These are phyloP conservation scores for Pittosporum tobira DNA, from an alignment of 129 eudicot species.

Conservation along the genomic window DNA sequence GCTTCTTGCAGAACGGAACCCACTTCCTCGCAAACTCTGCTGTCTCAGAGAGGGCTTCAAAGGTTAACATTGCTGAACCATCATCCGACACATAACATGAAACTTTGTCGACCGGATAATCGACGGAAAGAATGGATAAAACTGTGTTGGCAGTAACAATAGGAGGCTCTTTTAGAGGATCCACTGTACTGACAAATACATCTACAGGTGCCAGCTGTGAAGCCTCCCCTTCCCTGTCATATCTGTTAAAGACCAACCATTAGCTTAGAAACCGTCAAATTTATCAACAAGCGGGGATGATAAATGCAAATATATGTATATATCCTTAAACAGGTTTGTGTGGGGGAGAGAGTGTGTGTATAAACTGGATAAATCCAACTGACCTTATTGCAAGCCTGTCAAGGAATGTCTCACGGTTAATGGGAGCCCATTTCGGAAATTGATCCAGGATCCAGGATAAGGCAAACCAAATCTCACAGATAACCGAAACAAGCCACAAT, in stretches of 20 bases:
- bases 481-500: conserved; percentile 74
- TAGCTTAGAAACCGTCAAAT: not conserved
- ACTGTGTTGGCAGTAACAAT: conserved; percentile 77
- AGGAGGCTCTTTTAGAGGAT: conserved; percentile 82
- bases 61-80: conserved; percentile 57
- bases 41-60: conserved; percentile 53
- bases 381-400: conserved; percentile 77
- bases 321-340: no score
- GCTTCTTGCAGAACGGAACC: conserved; percentile 92
- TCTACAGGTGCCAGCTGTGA: conserved; percentile 80
- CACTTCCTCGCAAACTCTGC: conserved; percentile 63
- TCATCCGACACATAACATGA: conserved; percentile 61
- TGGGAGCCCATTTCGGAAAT: conserved; percentile 79
- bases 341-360: no score
- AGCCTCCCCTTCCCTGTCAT: conserved; percentile 85
- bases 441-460: conserved; percentile 85
- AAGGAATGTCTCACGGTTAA: conserved; percentile 77
- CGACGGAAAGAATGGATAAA: conserved; percentile 73
- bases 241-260: conserved; percentile 24
- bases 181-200: conserved; percentile 90
- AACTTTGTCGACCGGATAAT: conserved; percentile 83
- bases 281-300: no score
- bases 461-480: conserved; percentile 85
- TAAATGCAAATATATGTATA: no score
- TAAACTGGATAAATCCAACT: conserved; percentile 2